Evolutionary conservation across 139 green algal genomes (phyloP).

Genomic region (Coelastrella sp.): DNA sequence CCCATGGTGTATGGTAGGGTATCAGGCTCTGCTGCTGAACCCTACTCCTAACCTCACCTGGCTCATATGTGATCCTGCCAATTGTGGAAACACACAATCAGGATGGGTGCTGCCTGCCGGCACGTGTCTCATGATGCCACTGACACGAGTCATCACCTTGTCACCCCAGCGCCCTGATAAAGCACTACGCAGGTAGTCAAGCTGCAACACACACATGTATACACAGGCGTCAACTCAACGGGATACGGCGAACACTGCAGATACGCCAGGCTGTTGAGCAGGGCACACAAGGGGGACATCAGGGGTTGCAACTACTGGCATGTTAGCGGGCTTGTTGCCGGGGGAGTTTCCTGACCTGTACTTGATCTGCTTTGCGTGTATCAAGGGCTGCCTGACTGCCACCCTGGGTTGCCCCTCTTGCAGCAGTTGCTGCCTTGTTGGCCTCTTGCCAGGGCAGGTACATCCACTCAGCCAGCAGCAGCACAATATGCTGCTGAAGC

Average conservation of each 20-base stretch:
- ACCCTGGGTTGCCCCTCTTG: constrained; percentile 40
- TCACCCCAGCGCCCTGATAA: constrained; percentile 39
- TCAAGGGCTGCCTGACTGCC: constrained; percentile 65
- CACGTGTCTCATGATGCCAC: constrained; percentile 39
- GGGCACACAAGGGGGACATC: too few species aligned
- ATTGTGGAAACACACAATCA: constrained; percentile 80
- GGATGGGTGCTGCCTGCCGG: constrained; percentile 56
- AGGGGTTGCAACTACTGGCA: too few species aligned
- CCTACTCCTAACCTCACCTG: too few species aligned
- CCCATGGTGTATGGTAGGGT: too few species aligned
- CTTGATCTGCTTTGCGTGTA: constrained; percentile 54
- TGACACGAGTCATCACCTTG: constrained; percentile 50
- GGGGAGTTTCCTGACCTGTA: constrained; percentile 67
- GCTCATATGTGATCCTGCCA: constrained; percentile 83
- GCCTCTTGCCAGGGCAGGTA: constrained; percentile 87
- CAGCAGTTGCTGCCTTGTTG: constrained; percentile 17
- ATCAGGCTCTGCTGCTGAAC: too few species aligned
- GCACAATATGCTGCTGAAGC: constrained; percentile 73
- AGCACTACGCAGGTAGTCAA: constrained; percentile 33
- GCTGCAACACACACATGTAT: background rate
- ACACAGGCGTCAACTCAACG: background rate
- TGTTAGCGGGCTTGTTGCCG: too few species aligned
- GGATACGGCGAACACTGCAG: background rate
- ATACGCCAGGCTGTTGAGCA: background rate
- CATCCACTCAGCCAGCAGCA: constrained; percentile 88